phyloP scores from a whole-genome alignment of 75 land plant species.

The Larix kaempferi region DNA sequence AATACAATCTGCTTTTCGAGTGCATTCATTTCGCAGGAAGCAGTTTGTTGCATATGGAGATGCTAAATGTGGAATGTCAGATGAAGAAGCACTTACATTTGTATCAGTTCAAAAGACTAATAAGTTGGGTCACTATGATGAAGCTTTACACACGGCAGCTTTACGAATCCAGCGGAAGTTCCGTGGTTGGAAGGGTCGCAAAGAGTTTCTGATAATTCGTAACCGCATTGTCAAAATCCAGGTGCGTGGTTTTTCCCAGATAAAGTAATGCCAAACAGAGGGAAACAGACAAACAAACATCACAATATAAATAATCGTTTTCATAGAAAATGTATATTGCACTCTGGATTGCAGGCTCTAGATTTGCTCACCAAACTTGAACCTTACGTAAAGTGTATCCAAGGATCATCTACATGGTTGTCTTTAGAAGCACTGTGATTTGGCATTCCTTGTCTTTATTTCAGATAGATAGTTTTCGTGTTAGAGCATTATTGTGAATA shows the following conservation, averaged over 20 bases:
- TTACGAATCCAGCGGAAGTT: conserved; percentile 82
- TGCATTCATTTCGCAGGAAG: conserved; percentile 72
- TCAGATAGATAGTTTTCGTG: too few species aligned
- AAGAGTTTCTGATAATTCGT: conserved; percentile 65
- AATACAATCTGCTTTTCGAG: conserved; percentile 73
- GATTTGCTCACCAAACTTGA: too few species aligned
- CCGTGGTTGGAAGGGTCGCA: conserved; percentile 85
- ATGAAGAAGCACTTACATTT: conserved; percentile 47
- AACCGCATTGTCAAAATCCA: conserved; percentile 81
- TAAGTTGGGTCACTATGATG: conserved; percentile 46
- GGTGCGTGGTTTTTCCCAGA: conserved; percentile 24
- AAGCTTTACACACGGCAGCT: conserved; percentile 72
- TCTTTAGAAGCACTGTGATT: too few species aligned
- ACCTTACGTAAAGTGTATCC: too few species aligned
- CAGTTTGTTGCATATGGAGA: conserved; percentile 37
- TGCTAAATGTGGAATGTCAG: conserved; percentile 56
- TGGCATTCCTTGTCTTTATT: too few species aligned
- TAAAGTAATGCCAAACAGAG: too few species aligned
- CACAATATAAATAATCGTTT: too few species aligned
- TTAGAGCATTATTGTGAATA: too few species aligned
- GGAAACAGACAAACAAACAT: too few species aligned
- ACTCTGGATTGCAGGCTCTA: too few species aligned
- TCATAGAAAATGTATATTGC: too few species aligned
- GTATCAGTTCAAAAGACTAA: conserved; percentile 34
- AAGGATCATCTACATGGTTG: too few species aligned